Evolutionary conservation across 2,329 filamentous ascomycete species (phyloP).

Genomic region (Pseudogymnoascus sp.): DNA sequence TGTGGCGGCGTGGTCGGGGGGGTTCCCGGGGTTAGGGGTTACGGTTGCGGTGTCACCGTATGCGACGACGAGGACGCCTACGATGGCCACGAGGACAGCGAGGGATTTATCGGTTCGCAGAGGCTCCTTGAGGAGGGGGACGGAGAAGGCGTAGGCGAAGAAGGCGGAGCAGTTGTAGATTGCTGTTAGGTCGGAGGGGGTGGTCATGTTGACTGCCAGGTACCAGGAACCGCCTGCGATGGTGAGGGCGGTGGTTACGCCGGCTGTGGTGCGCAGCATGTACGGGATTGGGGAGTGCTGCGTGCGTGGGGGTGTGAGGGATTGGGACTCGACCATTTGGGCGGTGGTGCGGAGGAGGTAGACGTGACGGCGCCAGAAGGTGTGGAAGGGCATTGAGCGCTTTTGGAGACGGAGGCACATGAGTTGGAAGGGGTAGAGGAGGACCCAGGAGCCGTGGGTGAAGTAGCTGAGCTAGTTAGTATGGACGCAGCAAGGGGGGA

Average conservation of each 20-base stretch:
- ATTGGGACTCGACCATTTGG: slow-evolving; percentile 79
- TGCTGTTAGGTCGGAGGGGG: slow-evolving; percentile 85
- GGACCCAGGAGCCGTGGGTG: slow-evolving; percentile 86
- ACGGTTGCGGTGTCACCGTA: slow-evolving; percentile 61
- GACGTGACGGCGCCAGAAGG: slow-evolving; percentile 74
- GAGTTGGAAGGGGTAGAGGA: slow-evolving; percentile 83
- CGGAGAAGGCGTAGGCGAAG: slow-evolving; percentile 95
- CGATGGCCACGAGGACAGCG: slow-evolving; percentile 78
- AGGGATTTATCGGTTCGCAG: slow-evolving; percentile 76
- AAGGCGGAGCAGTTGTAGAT: slow-evolving; percentile 99
- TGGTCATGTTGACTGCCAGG: slow-evolving; percentile 86
- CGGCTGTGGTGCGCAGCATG: slow-evolving; percentile 68
- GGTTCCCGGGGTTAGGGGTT: slow-evolving; percentile 37
- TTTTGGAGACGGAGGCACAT: slow-evolving; percentile 72
- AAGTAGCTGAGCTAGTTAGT: slow-evolving; percentile 50
- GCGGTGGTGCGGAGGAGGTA: slow-evolving; percentile 56
- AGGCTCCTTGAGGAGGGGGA: slow-evolving; percentile 80
- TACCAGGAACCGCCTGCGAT: slow-evolving; percentile 94
- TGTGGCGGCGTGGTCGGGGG: slow-evolving; percentile 23
- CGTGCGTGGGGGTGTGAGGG: slow-evolving; percentile 49
- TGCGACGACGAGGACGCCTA: slow-evolving; percentile 87
- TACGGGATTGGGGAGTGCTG: slow-evolving; percentile 57
- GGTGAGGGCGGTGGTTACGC: slow-evolving; percentile 79
- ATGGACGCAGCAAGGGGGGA: background rate
- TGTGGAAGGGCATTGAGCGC: slow-evolving; percentile 66